Evolutionary conservation across 805 yeast genomes (phyloP), one percentile per base, ranked within the genome.

Genomic region (Jamesozyma hellenica): DNA sequence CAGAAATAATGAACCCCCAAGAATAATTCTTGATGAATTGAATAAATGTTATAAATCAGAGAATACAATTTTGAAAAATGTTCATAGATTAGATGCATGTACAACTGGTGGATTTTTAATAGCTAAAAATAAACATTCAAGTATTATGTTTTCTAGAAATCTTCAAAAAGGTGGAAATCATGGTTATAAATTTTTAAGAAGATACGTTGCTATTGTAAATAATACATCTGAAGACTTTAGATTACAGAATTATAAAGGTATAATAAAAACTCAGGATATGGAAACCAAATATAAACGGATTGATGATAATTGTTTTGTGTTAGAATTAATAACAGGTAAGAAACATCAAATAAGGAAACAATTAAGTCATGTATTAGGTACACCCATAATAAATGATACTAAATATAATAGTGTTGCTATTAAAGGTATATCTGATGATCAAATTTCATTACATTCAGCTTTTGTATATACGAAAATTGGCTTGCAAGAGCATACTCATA

Each of bases 31-130:
- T 16, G 58, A 55, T 25, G 42, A 45, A 28, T 39, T 50, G 15
- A 44, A 39, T 28, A 31, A 34, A 3, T 41, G 39, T 14, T 35
- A 40, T 23, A 39, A 29, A 4, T 12, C 18, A n/a, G 19, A 26
- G 9, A 31, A 15, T 19, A 16, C n/a, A 10, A 3, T 38, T 18
- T 18, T 32, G 38, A 51, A 56, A 34, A 51, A 55, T 5, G 63
- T 68, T 1, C 71, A 67, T 32, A 50, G 72, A 36, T 44, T 68
- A 16, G 72, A 68, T 41, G 53, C 50, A 21, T 44, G 51, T 36
- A 71, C 65, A 6, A 61, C 68, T 15, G 72, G 72, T 17, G 70
- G 70, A 1, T 40, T 66, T 34, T 48, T 67, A 2, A 36, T 66
- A 4, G 65, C 70, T 2, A 56, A 52, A 38, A 60, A 53, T 35